These are phyloP conservation scores for Cutaneotrichosporon mucoides DNA, from an alignment of 1,284 basidiomycete genomes.

Conservation along the genomic window DNA sequence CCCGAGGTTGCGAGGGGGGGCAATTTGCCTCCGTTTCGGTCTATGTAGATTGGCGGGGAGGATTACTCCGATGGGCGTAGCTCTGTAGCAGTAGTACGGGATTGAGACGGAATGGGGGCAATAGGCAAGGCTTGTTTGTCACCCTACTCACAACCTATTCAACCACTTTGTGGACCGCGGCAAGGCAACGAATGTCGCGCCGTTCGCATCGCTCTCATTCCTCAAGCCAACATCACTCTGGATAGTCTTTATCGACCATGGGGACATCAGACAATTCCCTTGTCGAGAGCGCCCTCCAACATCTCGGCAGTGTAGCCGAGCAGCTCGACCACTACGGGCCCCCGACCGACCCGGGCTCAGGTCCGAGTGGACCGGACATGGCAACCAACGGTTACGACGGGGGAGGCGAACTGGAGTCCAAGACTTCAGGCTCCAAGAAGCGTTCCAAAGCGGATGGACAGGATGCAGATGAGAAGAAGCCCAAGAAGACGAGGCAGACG, in stretches of 20 bases:
- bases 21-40: not conserved
- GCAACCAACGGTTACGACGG: too few relatives aligned
- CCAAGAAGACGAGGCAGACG: slow-evolving; percentile 44
- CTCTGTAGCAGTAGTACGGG: too few relatives aligned
- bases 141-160: too few relatives aligned
- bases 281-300: slow-evolving; percentile 3
- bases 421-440: slow-evolving; percentile 3
- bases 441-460: not conserved
- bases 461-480: slow-evolving; percentile 20
- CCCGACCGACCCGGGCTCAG: not conserved
- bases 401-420: not conserved
- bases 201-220: too few relatives aligned
- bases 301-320: slow-evolving; percentile 1
- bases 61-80: not conserved
- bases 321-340: not conserved
- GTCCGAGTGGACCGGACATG: too few relatives aligned
- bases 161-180: too few relatives aligned
- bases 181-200: too few relatives aligned
- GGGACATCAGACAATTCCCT: not conserved
- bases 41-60: not conserved
- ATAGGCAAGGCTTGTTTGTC: too few relatives aligned
- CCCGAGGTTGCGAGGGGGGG: too few relatives aligned
- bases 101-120: too few relatives aligned
- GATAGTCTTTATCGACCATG: not conserved
- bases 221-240: too few relatives aligned